phyloP scores from a whole-genome alignment of 805 yeast species.

The Ogataea saltuana region DNA sequence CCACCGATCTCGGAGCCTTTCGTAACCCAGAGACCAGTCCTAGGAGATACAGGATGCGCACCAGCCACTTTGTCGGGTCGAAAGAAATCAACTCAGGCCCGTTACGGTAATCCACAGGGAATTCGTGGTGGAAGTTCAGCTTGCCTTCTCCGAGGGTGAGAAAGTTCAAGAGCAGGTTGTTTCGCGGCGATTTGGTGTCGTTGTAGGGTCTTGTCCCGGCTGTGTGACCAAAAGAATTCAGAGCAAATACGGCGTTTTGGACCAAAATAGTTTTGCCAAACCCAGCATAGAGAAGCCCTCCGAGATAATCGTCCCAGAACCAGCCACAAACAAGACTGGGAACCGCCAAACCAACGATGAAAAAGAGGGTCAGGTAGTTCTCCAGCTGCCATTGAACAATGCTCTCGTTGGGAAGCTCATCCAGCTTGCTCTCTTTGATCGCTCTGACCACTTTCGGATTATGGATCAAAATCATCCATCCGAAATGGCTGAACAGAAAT shows the following conservation, averaged over 20 bases:
- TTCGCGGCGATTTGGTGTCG: constrained; percentile 71
- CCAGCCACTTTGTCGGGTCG: constrained; percentile 85
- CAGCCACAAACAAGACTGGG: constrained; percentile 69
- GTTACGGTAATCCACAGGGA: constrained; percentile 85
- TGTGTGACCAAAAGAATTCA: constrained; percentile 83
- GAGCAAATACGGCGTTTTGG: constrained; percentile 77
- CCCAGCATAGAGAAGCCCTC: constrained; percentile 82
- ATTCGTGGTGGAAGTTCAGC: constrained; percentile 94
- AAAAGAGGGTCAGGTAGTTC: constrained; percentile 60
- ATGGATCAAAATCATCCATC: constrained; percentile 78
- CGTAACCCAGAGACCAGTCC: constrained; percentile 62
- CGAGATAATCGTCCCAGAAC: constrained; percentile 70
- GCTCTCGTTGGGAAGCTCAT: constrained; percentile 61
- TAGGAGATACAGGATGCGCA: constrained; percentile 50
- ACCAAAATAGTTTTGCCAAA: constrained; percentile 65
- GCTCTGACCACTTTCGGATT: constrained; percentile 51
- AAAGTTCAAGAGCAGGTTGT: constrained; percentile 60
- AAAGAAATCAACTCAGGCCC: constrained; percentile 70
- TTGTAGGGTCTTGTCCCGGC: constrained; percentile 74
- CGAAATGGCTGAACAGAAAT: constrained; percentile 78
- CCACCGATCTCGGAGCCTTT: constrained; percentile 56
- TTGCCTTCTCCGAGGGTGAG: constrained; percentile 88
- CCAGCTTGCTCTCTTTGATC: constrained; percentile 46
- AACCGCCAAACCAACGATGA: constrained; percentile 46
- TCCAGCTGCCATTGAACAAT: constrained; percentile 68